A percentile compares a stretch with the other conserved stretches of the same genome.
Conservation (phyloP, 2,329 filamentous ascomycete genomes). For the Laburnicola sp. region DNA sequence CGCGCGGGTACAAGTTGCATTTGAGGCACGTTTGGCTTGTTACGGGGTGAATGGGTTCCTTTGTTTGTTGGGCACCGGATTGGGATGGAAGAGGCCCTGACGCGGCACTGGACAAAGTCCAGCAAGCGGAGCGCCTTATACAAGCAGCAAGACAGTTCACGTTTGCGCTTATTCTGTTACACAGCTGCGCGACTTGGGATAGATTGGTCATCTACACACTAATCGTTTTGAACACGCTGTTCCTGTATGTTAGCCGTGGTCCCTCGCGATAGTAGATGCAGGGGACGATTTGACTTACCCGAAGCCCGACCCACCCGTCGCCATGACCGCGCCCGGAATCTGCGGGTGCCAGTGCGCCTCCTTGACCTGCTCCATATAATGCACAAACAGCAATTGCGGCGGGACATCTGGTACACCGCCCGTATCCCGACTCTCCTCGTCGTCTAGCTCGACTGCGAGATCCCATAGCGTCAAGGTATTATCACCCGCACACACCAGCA, state of each 20-base stretch:
- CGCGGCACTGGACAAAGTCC: no score
- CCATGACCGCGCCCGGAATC: conserved; percentile 85
- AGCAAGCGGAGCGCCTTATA: conserved; percentile 1
- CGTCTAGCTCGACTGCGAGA: conserved; percentile 91
- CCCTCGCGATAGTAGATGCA: neutral
- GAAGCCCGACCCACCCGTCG: conserved; percentile 86
- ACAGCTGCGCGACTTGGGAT: neutral
- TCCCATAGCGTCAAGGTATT: conserved; percentile 97
- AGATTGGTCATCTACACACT: conserved; percentile 36
- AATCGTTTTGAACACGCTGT: conserved; percentile 48
- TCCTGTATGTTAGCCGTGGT: conserved; percentile 16
- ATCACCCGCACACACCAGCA: conserved; percentile 88
- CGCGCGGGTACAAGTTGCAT: no score
- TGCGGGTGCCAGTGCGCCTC: conserved; percentile 98
- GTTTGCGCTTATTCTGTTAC: neutral
- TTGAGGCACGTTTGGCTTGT: no score
- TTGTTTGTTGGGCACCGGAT: no score
- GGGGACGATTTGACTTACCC: conserved; percentile 56
- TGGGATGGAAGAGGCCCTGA: no score
- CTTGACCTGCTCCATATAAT: conserved; percentile 93
- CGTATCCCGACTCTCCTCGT: conserved; percentile 91
- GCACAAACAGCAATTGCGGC: conserved; percentile 91
- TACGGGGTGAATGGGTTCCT: no score
- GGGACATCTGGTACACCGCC: conserved; percentile 87
- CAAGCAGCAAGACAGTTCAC: neutral